Evolutionary conservation across 441 rosid genomes (phyloP).

Genomic region (Gossypium schwendimanii): DNA sequence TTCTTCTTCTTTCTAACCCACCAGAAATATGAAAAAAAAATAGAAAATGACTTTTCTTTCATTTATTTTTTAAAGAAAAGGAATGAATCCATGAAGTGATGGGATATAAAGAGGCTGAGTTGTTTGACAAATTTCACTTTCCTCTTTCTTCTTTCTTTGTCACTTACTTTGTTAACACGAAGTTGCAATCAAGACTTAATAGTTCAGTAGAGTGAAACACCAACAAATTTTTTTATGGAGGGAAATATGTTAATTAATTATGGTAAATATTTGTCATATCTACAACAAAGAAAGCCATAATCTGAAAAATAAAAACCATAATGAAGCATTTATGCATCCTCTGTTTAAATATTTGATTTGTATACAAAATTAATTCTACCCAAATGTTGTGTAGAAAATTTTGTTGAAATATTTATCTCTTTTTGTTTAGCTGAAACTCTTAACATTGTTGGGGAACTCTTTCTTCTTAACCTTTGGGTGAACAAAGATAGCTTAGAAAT

Average conservation of each 20-base stretch:
- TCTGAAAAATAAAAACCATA: not conserved
- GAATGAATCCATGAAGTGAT: not conserved
- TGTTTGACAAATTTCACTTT: not conserved
- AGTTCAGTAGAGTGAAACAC: not conserved
- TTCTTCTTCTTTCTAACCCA: not conserved
- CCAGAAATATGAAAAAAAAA: not conserved
- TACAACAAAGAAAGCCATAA: not conserved
- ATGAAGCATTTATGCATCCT: not conserved
- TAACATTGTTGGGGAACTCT: not conserved
- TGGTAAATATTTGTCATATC: not conserved
- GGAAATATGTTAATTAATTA: not conserved
- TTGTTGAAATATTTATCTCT: not conserved
- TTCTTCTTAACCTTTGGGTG: slow-evolving; percentile 4
- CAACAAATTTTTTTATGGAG: not conserved
- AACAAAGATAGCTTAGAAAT: slow-evolving; percentile 20
- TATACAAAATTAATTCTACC: not conserved
- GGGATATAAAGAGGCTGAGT: not conserved
- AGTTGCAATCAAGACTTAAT: not conserved
- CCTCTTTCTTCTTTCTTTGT: no score
- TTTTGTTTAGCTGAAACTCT: slow-evolving; percentile 32
- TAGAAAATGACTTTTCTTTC: not conserved
- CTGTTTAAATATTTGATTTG: not conserved
- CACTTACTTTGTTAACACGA: no score
- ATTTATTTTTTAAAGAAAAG: not conserved
- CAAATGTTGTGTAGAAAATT: not conserved